Evolutionary conservation across 2,329 filamentous ascomycete species (phyloP).

Genomic region (Chaetomium sp.): DNA sequence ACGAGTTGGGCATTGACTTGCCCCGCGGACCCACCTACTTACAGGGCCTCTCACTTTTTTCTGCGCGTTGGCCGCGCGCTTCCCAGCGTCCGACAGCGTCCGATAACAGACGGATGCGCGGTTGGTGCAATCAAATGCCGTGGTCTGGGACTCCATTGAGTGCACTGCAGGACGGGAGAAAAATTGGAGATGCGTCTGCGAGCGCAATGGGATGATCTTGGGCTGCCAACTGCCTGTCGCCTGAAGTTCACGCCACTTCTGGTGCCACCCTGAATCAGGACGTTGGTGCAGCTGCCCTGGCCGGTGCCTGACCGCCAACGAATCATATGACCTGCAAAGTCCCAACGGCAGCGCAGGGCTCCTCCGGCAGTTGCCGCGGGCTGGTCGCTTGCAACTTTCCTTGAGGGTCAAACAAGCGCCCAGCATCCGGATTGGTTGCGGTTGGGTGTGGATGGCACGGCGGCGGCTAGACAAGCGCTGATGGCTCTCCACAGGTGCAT

Average conservation of each 20-base stretch:
- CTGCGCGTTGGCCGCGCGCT: background rate
- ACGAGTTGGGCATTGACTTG: slow-evolving; percentile 12
- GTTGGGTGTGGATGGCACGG: background rate
- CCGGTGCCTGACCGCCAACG: slow-evolving; percentile 24
- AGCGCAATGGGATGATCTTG: slow-evolving; percentile 39
- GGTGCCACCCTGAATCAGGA: slow-evolving; percentile 20
- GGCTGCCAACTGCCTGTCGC: background rate
- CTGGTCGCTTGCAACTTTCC: slow-evolving; percentile 1
- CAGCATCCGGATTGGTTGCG: slow-evolving; percentile 15
- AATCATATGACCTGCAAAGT: slow-evolving; percentile 24
- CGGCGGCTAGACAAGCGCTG: slow-evolving; percentile 17
- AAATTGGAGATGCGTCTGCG: background rate
- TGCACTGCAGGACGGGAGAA: slow-evolving; percentile 3
- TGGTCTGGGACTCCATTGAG: background rate
- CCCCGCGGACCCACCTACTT: slow-evolving; percentile 10
- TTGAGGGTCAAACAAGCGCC: slow-evolving; percentile 16
- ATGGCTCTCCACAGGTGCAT: background rate
- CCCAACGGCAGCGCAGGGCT: slow-evolving; percentile 52
- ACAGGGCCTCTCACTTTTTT: background rate
- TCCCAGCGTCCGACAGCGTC: background rate
- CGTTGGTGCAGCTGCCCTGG: background rate
- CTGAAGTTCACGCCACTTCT: slow-evolving; percentile 24
- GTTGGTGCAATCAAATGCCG: background rate
- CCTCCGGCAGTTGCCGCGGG: slow-evolving; percentile 11
- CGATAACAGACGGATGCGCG: background rate